Evolutionary conservation across 805 yeast genomes (phyloP).

Genomic region (Starmerella stigmatis): DNA sequence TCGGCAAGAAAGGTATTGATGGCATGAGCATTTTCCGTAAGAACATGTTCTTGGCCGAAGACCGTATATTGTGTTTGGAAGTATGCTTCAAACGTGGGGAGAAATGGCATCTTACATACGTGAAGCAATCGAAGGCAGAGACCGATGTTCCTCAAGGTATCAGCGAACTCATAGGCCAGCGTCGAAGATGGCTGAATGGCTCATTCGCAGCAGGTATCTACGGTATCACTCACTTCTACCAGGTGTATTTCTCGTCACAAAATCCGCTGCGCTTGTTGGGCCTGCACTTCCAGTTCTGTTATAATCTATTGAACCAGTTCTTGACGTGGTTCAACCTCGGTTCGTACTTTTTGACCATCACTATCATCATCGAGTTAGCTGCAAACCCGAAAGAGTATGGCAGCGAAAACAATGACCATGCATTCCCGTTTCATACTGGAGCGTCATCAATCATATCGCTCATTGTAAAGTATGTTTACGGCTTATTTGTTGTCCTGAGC

Average conservation of each 20-base stretch:
- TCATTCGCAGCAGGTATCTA: conserved; percentile 55
- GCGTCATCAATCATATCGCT: conserved; percentile 39
- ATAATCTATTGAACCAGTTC: conserved; percentile 44
- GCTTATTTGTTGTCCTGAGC: conserved; percentile 47
- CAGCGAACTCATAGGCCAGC: conserved; percentile 52
- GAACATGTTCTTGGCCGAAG: conserved; percentile 63
- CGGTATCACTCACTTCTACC: conserved; percentile 44
- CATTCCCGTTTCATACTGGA: conserved; percentile 30
- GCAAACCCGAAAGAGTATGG: conserved; percentile 36
- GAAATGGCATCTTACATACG: conserved; percentile 53
- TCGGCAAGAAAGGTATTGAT: conserved; percentile 46
- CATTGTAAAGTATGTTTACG: conserved; percentile 45
- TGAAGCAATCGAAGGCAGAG: conserved; percentile 53
- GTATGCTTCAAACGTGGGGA: conserved; percentile 48
- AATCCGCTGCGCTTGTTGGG: conserved; percentile 40
- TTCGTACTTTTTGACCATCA: conserved; percentile 51
- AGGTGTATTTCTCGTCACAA: conserved; percentile 47
- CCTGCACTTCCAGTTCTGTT: conserved; percentile 46
- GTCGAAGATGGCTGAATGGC: conserved; percentile 62
- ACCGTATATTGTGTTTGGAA: conserved; percentile 56
- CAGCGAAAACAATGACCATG: conserved; percentile 35
- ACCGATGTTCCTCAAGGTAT: conserved; percentile 58
- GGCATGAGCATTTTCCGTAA: conserved; percentile 55
- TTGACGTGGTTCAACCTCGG: conserved; percentile 58
- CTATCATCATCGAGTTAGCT: conserved; percentile 43